Percentiles rank a stretch among this genome's conserved stretches.
Evolutionary conservation across 768 basidiomycete species (phyloP).

Genomic region (Hericium rajendrae): DNA sequence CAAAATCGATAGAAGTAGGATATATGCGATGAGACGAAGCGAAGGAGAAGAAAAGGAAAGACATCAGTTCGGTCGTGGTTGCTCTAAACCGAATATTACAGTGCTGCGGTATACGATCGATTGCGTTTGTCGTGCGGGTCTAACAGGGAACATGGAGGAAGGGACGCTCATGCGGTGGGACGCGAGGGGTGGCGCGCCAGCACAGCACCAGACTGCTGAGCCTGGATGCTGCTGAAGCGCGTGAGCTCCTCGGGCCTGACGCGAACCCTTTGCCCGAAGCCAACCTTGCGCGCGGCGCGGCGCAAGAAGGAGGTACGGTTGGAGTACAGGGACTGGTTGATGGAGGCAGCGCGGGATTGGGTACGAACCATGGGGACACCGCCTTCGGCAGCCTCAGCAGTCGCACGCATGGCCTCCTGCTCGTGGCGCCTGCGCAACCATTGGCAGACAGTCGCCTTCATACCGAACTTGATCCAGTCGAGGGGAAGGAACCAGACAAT

Average conservation of each 20-base stretch:
- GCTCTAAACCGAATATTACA: not conserved
- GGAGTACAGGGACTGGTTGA: conserved; percentile 89
- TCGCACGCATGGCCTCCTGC: conserved; percentile 22
- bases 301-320: conserved; percentile 93
- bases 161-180: conserved; percentile 23
- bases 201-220: conserved; percentile 63
- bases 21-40: not conserved
- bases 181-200: conserved; percentile 68
- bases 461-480: conserved; percentile 91
- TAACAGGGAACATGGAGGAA: not conserved
- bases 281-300: conserved; percentile 80
- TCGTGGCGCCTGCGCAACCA: conserved; percentile 59
- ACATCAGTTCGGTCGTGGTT: not conserved
- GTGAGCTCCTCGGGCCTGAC: conserved; percentile 82
- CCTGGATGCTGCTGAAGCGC: conserved; percentile 82
- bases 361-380: conserved; percentile 76
- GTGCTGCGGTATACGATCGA: not conserved
- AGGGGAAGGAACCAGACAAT: conserved; percentile 94
- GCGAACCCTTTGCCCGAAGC: conserved; percentile 71
- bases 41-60: not conserved
- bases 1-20: not conserved
- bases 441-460: conserved; percentile 92
- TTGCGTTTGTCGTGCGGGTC: no score
- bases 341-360: conserved; percentile 78
- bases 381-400: conserved; percentile 24